Evolutionary conservation across 108 stramenopile genomes (phyloP).

Genomic region (Cyclotella kingstonii): DNA sequence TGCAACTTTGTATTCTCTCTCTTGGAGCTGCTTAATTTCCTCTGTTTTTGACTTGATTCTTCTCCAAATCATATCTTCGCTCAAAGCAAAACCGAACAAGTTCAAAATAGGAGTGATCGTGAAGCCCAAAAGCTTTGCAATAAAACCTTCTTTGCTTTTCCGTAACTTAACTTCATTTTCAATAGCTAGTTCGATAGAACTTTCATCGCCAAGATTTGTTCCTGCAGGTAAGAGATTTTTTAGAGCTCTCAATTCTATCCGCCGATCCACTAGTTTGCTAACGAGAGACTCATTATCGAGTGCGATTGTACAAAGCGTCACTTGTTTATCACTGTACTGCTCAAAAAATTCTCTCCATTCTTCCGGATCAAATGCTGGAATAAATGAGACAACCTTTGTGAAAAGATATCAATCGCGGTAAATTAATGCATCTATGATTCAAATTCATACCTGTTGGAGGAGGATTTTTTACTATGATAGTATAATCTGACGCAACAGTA

Average conservation of each 20-base stretch:
- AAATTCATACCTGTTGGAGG: too few relatives aligned
- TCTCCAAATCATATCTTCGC: constrained; percentile 41
- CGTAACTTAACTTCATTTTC: constrained; percentile 18
- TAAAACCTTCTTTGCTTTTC: constrained; percentile 22
- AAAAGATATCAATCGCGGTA: too few relatives aligned
- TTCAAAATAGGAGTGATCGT: constrained; percentile 36
- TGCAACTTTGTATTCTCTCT: constrained; percentile 52
- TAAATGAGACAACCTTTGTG: too few relatives aligned
- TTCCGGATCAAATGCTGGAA: constrained; percentile 69
- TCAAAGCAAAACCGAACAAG: constrained; percentile 31
- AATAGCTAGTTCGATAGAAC: constrained; percentile 31
- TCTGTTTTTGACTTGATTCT: constrained; percentile 38
- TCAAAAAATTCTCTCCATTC: constrained; percentile 77
- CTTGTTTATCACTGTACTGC: constrained; percentile 57
- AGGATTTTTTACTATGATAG: constrained; percentile 70
- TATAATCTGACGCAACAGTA: constrained; percentile 71
- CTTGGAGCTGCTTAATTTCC: constrained; percentile 58
- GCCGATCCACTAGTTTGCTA: constrained; percentile 38
- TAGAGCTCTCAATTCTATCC: constrained; percentile 43
- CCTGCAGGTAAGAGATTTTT: constrained; percentile 31
- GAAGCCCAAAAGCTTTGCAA: constrained; percentile 28
- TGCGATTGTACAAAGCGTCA: constrained; percentile 69
- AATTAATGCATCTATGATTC: too few relatives aligned
- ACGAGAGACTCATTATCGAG: constrained; percentile 64
- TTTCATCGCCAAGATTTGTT: constrained; percentile 54